Conservation (phyloP, 1,139 yeast species). For the Nakaseomyces nivariensis region DNA sequence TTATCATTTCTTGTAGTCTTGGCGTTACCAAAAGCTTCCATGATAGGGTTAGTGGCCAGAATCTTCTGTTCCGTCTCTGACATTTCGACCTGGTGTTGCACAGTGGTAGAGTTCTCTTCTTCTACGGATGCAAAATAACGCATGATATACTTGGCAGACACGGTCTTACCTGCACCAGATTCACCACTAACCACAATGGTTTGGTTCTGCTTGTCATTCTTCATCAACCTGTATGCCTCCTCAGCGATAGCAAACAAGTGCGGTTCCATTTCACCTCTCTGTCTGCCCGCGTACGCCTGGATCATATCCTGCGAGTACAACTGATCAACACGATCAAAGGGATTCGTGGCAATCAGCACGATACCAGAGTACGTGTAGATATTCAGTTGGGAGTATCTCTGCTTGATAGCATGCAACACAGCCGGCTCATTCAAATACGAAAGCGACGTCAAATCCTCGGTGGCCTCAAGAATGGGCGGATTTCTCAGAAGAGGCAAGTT, state of each 20-base stretch:
- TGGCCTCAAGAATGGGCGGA: slow-evolving; percentile 72
- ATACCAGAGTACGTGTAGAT: slow-evolving; percentile 96
- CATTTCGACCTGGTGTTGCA: slow-evolving; percentile 50
- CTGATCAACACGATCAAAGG: slow-evolving; percentile 86
- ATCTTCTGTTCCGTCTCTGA: slow-evolving; percentile 90
- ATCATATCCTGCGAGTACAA: slow-evolving; percentile 85
- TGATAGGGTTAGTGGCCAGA: slow-evolving; percentile 92
- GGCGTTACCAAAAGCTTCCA: slow-evolving; percentile 98
- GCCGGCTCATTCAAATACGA: slow-evolving; percentile 93
- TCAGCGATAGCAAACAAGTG: slow-evolving; percentile 97
- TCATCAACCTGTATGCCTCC: slow-evolving; percentile 96
- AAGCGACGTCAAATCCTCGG: slow-evolving; percentile 85
- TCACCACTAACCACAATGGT: slow-evolving; percentile 97
- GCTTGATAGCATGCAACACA: slow-evolving; percentile 82
- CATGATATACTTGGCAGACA: slow-evolving; percentile 94
- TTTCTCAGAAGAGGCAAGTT: slow-evolving; percentile 72
- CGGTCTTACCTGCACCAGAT: slow-evolving; percentile 98
- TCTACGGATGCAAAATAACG: slow-evolving; percentile 95
- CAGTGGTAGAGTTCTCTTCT: slow-evolving; percentile 24
- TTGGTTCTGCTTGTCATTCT: slow-evolving; percentile 72
- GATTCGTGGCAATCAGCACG: slow-evolving; percentile 92
- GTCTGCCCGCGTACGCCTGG: slow-evolving; percentile 85
- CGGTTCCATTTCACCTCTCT: slow-evolving; percentile 90
- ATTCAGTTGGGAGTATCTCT: slow-evolving; percentile 78
- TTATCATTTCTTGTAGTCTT: slow-evolving; percentile 95